These are phyloP conservation scores for Saussurea involucrata DNA, from an alignment of 129 eudicot species.

Conservation along the genomic window DNA sequence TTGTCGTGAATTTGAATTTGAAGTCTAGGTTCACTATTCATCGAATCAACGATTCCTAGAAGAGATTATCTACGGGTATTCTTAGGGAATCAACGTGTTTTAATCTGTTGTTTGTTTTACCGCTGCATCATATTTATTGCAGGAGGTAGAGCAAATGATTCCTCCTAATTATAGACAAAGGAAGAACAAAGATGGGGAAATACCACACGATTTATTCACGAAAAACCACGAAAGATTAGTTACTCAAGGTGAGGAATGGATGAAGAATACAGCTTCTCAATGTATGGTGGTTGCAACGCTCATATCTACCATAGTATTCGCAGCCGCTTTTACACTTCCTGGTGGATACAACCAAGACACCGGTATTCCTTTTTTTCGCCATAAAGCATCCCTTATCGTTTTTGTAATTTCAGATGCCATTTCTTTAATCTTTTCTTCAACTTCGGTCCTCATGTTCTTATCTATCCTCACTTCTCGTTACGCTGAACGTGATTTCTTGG, in stretches of 20 bases:
- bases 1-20: too few relatives aligned
- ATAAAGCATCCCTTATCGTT: conserved; percentile 8
- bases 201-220: conserved; percentile 18
- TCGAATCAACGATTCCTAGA: too few relatives aligned
- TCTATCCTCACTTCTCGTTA: conserved; percentile 24
- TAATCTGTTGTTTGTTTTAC: too few relatives aligned
- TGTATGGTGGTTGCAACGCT: conserved; percentile 32
- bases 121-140: too few relatives aligned
- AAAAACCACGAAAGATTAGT: conserved; percentile 8
- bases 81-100: too few relatives aligned
- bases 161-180: conserved; percentile 1
- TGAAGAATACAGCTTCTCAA: conserved; percentile 28
- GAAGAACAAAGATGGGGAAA: conserved; percentile 1
- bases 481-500: conserved; percentile 19
- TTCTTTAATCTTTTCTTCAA: conserved; percentile 15
- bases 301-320: conserved; percentile 29
- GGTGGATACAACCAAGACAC: conserved; percentile 19
- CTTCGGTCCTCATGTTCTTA: conserved; percentile 18
- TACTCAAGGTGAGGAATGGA: conserved; percentile 15
- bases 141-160: conserved; percentile 19
- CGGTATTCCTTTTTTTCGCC: conserved; percentile 16
- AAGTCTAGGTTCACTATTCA: too few relatives aligned
- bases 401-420: conserved; percentile 11
- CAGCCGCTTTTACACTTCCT: conserved; percentile 33
- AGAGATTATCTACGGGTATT: too few relatives aligned